Evolutionary conservation across 2,329 filamentous ascomycete genomes (phyloP).

Genomic region (Myriosclerotinia curreyana): DNA sequence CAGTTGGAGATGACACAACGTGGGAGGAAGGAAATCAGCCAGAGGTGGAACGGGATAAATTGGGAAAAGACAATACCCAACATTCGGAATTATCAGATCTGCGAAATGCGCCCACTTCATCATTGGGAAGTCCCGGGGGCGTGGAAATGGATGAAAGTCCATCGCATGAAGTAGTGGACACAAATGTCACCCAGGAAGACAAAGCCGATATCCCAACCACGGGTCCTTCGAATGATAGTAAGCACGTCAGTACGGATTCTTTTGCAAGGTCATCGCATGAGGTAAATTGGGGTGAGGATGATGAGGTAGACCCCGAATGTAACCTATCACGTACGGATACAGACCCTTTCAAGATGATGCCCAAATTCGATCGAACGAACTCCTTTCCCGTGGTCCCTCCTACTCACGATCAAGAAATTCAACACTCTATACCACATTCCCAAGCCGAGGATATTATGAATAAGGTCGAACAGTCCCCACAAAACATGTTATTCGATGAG

Average conservation of each 20-base stretch:
- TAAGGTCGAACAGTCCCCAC: conserved; percentile 46
- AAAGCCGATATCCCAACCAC: conserved; percentile 32
- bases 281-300: conserved; percentile 57
- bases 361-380: conserved; percentile 56
- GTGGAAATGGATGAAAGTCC: conserved; percentile 34
- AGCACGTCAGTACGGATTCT: conserved; percentile 59
- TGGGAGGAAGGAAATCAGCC: conserved; percentile 7
- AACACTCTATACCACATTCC: conserved; percentile 45
- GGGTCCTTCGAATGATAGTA: conserved; percentile 42
- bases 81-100: conserved; percentile 31
- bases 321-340: conserved; percentile 50
- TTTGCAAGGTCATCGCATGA: conserved; percentile 64
- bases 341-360: conserved; percentile 60
- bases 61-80: conserved; percentile 25
- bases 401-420: conserved; percentile 37
- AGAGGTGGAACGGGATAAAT: neutral
- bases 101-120: conserved; percentile 34
- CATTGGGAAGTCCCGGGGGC: conserved; percentile 32
- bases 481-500: conserved; percentile 36
- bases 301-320: conserved; percentile 54
- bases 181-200: conserved; percentile 24
- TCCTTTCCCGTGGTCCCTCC: conserved; percentile 60
- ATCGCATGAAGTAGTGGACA: conserved; percentile 25
- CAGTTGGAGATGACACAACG: neutral
- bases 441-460: conserved; percentile 54